Evolutionary conservation across 306 rosid species (phyloP), one percentile per base, ranked within the genome.

Genomic region (Sicyos baderoa): DNA sequence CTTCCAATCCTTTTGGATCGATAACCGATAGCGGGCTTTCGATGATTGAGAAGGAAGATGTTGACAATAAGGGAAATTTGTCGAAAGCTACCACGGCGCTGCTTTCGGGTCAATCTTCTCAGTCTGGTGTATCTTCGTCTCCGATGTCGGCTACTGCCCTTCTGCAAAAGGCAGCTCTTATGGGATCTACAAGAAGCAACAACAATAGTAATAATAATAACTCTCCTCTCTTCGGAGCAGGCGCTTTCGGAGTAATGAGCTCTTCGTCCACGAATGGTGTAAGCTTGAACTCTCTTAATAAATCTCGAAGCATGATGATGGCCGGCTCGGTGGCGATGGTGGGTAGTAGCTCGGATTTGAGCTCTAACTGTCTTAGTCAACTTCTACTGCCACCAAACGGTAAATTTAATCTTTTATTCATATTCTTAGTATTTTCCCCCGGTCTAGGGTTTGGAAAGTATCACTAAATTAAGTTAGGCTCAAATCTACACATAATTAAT

Each of bases 71-170:
- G 64, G 73, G 68, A 64, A 56, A 53, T 55, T 2, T 72, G 54
- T 17, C 68, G 9, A 72, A 59, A 58, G 75, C 74, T 15, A 56
- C 76, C 0, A 12, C 60, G 0, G 23, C 76, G 17, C 60, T 2
- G 27, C 13, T 73, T 32, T 48, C 29, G 18, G 50, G n/a, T 22
- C 48, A 54, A 37, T 32, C 74, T 7, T n/a, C 61, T 37, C 73
- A 74, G 19, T 59, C 81, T 42, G 75, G 76, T 32, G 77, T 78
- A 25, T 76, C 86, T 3, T 48, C 82, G 25, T 76, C 83, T 8
- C 91, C 96, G 2, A 86, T 92, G 96, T 82, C 86, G 0, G 86
- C 86, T 51, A 82, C 86, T 0, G 86, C 86, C 16, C 83, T 82
- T 61, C 63, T 82, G 7, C 86, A 82, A 29, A 82, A 79, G 35